Percentiles rank a stretch among this genome's conserved stretches.
Conservation (phyloP, 2,329 filamentous ascomycete genomes). For the Septoria petroselini region DNA sequence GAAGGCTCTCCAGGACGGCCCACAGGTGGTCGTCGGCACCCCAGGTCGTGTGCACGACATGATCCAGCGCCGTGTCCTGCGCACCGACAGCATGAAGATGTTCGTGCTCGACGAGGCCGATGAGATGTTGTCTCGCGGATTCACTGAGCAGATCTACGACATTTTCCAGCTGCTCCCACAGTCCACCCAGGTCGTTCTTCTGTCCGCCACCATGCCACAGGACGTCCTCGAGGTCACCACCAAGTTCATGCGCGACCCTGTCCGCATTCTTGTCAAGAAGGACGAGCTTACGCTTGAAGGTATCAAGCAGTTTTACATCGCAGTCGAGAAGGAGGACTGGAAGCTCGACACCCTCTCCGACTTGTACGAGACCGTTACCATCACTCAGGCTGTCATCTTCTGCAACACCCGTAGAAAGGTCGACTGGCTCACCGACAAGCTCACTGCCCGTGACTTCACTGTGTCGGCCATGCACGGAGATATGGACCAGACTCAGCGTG, state of each 20-base stretch:
- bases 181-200: slow-evolving; percentile 95
- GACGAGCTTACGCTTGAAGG: slow-evolving; percentile 98
- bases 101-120: slow-evolving; percentile 99
- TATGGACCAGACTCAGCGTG: slow-evolving; percentile 97
- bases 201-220: slow-evolving; percentile 98
- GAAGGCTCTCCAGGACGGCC: slow-evolving; percentile 92
- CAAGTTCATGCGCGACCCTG: slow-evolving; percentile 99
- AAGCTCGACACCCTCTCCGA: slow-evolving; percentile 99
- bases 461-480: slow-evolving; percentile 99
- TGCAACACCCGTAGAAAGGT: slow-evolving; percentile 99
- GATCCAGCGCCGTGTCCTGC: slow-evolving; percentile 96
- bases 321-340: slow-evolving; percentile 99
- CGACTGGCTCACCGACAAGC: slow-evolving; percentile 99
- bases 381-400: slow-evolving; percentile 99
- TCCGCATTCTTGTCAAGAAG: slow-evolving; percentile 99
- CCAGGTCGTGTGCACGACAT: slow-evolving; percentile 99
- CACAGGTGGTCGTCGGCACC: slow-evolving; percentile 95
- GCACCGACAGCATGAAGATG: slow-evolving; percentile 99
- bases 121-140: slow-evolving; percentile 98
- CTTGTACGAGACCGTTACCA: slow-evolving; percentile 98
- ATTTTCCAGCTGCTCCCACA: slow-evolving; percentile 99
- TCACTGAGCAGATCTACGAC: slow-evolving; percentile 99
- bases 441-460: slow-evolving; percentile 94
- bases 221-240: slow-evolving; percentile 99
- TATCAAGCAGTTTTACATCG: slow-evolving; percentile 99